Evolutionary conservation across 1,139 yeast species (phyloP).

Genomic region (Suhomyces bolitotheri): DNA sequence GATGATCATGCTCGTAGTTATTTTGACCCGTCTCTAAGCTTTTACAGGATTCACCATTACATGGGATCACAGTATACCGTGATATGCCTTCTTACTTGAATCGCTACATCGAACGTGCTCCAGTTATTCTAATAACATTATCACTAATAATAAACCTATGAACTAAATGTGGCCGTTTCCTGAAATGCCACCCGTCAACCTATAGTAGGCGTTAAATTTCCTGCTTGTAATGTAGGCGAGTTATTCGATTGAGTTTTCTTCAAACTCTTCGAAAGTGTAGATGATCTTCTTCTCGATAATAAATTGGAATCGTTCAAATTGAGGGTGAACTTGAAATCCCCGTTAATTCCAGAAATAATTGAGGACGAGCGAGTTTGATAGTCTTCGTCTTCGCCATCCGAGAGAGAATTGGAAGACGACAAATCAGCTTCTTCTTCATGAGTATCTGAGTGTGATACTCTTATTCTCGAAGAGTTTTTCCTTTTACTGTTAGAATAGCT

Average conservation of each 20-base stretch:
- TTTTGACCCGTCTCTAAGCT: too few species aligned
- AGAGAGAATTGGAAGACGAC: conserved; percentile 17
- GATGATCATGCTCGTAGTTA: too few species aligned
- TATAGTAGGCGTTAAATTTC: conserved; percentile 6
- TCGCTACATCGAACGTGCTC: too few species aligned
- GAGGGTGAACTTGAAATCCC: conserved; percentile 45
- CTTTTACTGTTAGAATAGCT: conserved; percentile 22
- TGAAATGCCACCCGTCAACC: conserved; percentile 4
- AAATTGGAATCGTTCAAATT: conserved; percentile 46
- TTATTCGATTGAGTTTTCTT: conserved; percentile 11
- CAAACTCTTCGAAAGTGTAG: conserved; percentile 16
- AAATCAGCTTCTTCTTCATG: conserved; percentile 16
- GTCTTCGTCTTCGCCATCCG: conserved; percentile 21
- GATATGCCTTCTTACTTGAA: too few species aligned
- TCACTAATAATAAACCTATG: conserved; percentile 9
- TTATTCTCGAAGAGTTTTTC: conserved; percentile 13
- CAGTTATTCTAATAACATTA: neutral
- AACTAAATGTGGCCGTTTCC: conserved; percentile 9
- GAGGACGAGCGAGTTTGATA: conserved; percentile 48
- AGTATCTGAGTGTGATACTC: conserved; percentile 3
- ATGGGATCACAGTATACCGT: too few species aligned
- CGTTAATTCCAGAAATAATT: conserved; percentile 40
- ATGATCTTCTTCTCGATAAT: conserved; percentile 37
- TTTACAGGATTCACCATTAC: too few species aligned
- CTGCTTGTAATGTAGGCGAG: conserved; percentile 4